phyloP scores from a whole-genome alignment of 139 green algal species.

The Asterochloris erici region DNA sequence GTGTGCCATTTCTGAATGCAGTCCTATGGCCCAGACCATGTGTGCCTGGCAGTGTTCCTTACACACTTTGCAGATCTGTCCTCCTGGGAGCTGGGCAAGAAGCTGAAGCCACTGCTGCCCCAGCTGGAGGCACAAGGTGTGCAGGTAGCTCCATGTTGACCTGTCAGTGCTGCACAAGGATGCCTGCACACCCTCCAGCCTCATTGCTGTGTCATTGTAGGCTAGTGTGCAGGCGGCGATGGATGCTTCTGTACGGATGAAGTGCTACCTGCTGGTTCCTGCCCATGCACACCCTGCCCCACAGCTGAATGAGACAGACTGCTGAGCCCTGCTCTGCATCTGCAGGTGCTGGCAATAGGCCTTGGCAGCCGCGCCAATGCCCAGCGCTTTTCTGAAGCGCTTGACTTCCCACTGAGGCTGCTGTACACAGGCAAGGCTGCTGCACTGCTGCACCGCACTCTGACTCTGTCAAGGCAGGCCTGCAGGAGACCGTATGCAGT shows the following conservation, averaged over 20 bases:
- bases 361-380: conserved; percentile 47
- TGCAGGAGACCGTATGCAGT: no score
- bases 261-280: background rate
- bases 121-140: conserved; percentile 27
- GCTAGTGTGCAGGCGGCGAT: background rate
- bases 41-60: conserved; percentile 52
- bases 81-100: conserved; percentile 65
- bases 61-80: conserved; percentile 76
- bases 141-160: background rate
- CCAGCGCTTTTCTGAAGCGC: conserved; percentile 44
- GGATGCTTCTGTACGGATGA: background rate
- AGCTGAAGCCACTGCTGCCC: conserved; percentile 40
- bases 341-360: conserved; percentile 47
- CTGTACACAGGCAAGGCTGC: conserved; percentile 48
- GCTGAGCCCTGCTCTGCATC: background rate
- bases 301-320: background rate
- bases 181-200: background rate
- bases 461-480: no score
- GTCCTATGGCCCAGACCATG: conserved; percentile 7
- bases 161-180: background rate
- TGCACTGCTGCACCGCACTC: no score
- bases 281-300: background rate
- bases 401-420: conserved; percentile 49
- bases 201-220: no score
- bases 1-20: background rate